A percentile compares a stretch with the other conserved stretches of the same genome.
Evolutionary conservation across 2,329 filamentous ascomycete genomes (phyloP).

Genomic region (Claviceps citrina): DNA sequence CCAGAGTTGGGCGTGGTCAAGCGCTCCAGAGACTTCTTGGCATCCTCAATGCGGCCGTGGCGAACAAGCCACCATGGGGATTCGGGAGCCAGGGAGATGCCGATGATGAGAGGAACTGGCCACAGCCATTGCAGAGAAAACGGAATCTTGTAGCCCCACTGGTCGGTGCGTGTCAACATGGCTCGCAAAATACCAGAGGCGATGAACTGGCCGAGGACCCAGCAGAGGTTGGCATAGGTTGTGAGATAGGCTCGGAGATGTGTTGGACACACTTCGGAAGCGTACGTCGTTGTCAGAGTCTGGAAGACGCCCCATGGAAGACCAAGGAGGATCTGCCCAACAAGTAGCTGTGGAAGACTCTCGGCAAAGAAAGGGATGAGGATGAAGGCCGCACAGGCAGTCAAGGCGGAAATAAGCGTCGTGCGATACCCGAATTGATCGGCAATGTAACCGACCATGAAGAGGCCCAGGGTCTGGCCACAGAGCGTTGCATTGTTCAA

Average conservation of each 20-base stretch:
- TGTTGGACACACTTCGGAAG: conserved; percentile 29
- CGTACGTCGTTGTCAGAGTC: conserved; percentile 32
- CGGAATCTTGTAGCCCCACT: conserved; percentile 33
- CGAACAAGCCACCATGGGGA: conserved; percentile 36
- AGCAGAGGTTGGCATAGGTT: conserved; percentile 34
- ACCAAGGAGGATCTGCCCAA: conserved; percentile 30
- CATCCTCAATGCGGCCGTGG: conserved; percentile 22
- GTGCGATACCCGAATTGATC: conserved; percentile 32
- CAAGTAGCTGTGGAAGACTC: conserved; percentile 24
- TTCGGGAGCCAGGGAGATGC: conserved; percentile 30
- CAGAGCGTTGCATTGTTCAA: conserved; percentile 31
- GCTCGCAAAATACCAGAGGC: conserved; percentile 27
- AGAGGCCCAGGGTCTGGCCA: conserved; percentile 35
- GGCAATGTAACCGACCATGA: conserved; percentile 31
- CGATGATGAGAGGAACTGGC: conserved; percentile 28
- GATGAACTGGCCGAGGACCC: conserved; percentile 33
- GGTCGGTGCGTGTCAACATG: conserved; percentile 20
- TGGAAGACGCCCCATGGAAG: conserved; percentile 33
- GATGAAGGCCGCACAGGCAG: conserved; percentile 26
- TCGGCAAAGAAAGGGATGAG: conserved; percentile 33
- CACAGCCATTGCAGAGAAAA: conserved; percentile 36
- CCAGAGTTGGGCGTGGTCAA: conserved; percentile 24
- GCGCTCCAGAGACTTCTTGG: conserved; percentile 22
- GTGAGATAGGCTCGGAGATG: conserved; percentile 34
- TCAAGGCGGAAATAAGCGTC: conserved; percentile 29